Evolutionary conservation across 768 basidiomycete species (phyloP), one percentile per base, ranked within the genome.

Genomic region (Leucocoprinus birnbaumii): DNA sequence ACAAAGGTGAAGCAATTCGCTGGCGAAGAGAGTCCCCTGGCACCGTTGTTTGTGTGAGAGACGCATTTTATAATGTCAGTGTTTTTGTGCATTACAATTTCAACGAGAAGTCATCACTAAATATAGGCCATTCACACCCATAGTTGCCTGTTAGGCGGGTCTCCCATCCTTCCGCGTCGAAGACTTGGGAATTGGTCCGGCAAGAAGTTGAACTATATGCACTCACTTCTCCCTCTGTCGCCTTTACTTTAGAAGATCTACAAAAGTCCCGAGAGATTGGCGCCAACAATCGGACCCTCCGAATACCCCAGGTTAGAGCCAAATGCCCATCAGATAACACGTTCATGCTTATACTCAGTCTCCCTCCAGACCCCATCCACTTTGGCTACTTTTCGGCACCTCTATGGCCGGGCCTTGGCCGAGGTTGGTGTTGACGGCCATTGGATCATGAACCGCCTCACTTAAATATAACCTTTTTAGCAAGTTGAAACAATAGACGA

Each of bases 31-130:
- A 90, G 65, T 73, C 74, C 1, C 70, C 80, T 2, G 96, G 96
- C 2, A 97, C 95, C 5, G 85, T 81, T 10, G 87, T 96, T 40
- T 85, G 82, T 61, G 75, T 97, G 42, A 85, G 91, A 19, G 96
- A 98, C 67, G 86, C 91, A 2, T 99, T 97, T 66, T 90, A 88
- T 65, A 94, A 91, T 64, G 93, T 93, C 58, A 42, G 83, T n/a
- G n/a, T n/a, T 26, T 38, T 51, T 38, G 19, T 18, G 34, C 42
- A 37, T 53, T 18, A 44, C n/a, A n/a, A n/a, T n/a, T 56, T 37
- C 41, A 16, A 45, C 44, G 40, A 41, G 52, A 43, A 26, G 42
- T 27, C 35, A 18, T 43, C 45, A 43, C 26, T 53, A 40, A 62
- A 54, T 58, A 16, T 45, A 18, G 52, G 5, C 51, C 53, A 16